Evolutionary conservation across 441 rosid species (phyloP).

Genomic region (Gossypium davidsonii): DNA sequence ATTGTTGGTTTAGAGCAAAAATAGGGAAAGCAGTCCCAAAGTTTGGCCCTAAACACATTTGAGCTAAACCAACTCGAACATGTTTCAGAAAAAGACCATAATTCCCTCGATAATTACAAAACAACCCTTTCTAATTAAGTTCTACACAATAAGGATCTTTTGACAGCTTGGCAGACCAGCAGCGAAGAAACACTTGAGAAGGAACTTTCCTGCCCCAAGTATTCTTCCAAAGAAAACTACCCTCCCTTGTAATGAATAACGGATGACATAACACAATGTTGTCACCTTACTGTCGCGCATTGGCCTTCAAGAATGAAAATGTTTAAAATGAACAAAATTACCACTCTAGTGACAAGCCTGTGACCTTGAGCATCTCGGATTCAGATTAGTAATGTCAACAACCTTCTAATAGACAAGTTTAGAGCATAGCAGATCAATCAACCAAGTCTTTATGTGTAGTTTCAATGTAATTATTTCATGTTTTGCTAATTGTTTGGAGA

Average conservation of each 20-base stretch:
- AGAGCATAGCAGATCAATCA: background rate
- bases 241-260: background rate
- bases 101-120: background rate
- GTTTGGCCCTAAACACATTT: background rate
- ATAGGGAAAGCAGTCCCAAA: background rate
- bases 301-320: background rate
- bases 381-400: background rate
- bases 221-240: background rate
- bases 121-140: background rate
- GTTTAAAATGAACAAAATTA: background rate
- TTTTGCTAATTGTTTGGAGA: background rate
- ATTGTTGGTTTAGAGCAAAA: background rate
- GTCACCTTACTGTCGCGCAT: background rate
- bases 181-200: background rate
- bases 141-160: background rate
- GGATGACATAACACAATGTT: background rate
- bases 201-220: background rate
- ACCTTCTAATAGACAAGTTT: background rate
- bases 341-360: background rate
- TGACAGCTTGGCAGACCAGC: background rate
- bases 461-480: constrained; percentile 1
- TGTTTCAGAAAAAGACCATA: background rate
- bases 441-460: background rate
- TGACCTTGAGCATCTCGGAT: background rate
- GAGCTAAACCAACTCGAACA: background rate